phyloP scores from a whole-genome alignment of 1,284 basidiomycete species.

The Wallemia ichthyophaga region DNA sequence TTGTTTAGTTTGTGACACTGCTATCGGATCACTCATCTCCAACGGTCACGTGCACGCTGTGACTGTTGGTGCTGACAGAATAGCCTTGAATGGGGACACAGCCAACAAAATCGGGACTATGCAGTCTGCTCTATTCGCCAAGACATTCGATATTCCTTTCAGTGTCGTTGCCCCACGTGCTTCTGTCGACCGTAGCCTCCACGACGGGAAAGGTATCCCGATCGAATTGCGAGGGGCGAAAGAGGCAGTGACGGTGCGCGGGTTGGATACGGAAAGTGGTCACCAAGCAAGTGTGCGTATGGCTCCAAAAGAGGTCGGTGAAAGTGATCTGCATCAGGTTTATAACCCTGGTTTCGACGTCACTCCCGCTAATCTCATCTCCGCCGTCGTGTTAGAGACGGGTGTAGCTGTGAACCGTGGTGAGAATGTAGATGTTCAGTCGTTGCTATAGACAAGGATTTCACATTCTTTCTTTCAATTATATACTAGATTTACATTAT shows the following conservation, averaged over 20 bases:
- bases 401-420: conserved; percentile 35
- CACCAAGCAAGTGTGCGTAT: conserved; percentile 39
- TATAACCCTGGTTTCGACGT: conserved; percentile 88
- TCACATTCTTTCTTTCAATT: too few relatives aligned
- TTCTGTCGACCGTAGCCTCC: conserved; percentile 52
- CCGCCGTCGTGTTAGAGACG: conserved; percentile 65
- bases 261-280: conserved; percentile 16
- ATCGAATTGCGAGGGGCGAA: conserved; percentile 63
- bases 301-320: conserved; percentile 28
- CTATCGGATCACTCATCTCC: conserved; percentile 74
- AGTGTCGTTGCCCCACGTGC: conserved; percentile 68
- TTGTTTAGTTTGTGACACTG: conserved; percentile 81
- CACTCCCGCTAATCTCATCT: conserved; percentile 46
- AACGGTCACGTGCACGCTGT: conserved; percentile 60
- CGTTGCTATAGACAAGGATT: background rate
- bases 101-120: conserved; percentile 77
- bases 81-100: conserved; percentile 69
- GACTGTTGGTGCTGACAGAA: conserved; percentile 52
- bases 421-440: background rate
- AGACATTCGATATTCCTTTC: conserved; percentile 55
- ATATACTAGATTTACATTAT: too few relatives aligned
- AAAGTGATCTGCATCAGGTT: conserved; percentile 20
- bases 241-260: conserved; percentile 61
- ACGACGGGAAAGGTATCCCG: conserved; percentile 45
- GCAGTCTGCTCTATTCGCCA: conserved; percentile 60